A percentile compares a stretch with the other conserved stretches of the same genome.
phyloP scores from a whole-genome alignment of 2,329 filamentous ascomycete genomes.

The Ascochyta koolunga region DNA sequence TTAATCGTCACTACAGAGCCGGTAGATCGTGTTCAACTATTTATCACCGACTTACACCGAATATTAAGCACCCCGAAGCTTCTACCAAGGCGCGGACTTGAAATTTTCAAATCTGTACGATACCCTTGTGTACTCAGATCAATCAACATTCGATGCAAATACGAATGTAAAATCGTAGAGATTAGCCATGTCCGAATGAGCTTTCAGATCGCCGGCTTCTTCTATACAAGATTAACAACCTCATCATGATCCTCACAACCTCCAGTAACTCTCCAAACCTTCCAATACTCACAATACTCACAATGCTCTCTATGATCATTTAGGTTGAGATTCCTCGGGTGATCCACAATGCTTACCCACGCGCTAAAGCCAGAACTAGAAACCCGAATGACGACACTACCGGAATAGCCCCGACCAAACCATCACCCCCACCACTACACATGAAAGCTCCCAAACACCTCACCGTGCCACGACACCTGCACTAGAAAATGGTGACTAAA shows the following conservation, averaged over 20 bases:
- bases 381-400: conserved; percentile 20
- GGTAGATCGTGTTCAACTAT: neutral
- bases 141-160: neutral
- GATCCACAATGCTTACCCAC: neutral
- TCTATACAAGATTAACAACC: too few species aligned
- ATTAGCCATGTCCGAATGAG: too few species aligned
- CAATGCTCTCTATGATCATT: too few species aligned
- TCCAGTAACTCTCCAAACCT: too few species aligned
- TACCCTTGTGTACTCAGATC: conserved; percentile 1
- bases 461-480: neutral
- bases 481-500: conserved; percentile 31
- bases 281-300: too few species aligned
- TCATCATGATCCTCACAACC: too few species aligned
- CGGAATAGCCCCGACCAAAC: conserved; percentile 1
- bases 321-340: neutral
- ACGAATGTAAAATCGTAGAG: too few species aligned
- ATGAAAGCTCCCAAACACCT: neutral
- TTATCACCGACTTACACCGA: neutral
- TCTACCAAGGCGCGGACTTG: neutral
- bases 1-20: neutral
- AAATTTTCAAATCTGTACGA: neutral
- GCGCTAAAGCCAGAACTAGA: conserved; percentile 19
- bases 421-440: neutral
- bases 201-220: too few species aligned
- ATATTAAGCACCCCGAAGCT: neutral